Evolutionary conservation across 2,329 filamentous ascomycete genomes (phyloP), one percentile per base, ranked within the genome.

Genomic region (Monilinia fructicola): DNA sequence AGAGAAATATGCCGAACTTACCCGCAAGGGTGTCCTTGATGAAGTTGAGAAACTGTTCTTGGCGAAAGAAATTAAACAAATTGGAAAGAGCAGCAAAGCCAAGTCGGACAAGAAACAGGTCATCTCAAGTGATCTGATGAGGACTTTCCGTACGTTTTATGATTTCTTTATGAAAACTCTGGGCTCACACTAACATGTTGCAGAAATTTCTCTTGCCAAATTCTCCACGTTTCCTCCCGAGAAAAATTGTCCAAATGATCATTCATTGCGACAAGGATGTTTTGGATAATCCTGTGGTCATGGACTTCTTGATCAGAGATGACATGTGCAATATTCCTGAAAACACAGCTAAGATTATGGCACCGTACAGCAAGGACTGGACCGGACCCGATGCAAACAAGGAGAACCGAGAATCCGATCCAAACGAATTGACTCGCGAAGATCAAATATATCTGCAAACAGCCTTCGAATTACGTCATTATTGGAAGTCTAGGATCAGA

Each of bases 41-140:
- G 95, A 98, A 79, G 94, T 99, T 65, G 95, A 99, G 80, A 96
- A 96, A 78, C 83, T 98, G 52, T 99, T 99, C 81, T 87, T 96
- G 85, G 94, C 95, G 64, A 98, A 97, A 80, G 95, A 99, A 78
- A 94, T 93, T 79, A 97, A 96, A 81, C 86, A 89, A 71, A 82
- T 98, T 74, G 92, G 92, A 70, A 85, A 86, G 73, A 85, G 86
- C 70, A 77, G 79, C 65, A 78, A 80, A 31, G 86, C 87, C 73
- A 92, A 92, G 79, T 93, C 93, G 80, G 94, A 97, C 77, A 98
- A 98, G 87, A 98, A 97, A 81, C 93, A 97, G 78, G 88, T 99
- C 78, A 97, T 99, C 75, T 93, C 91, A 58, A 89, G 88, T 71
- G 94, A 98, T 78, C 82, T 98, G 75, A 90, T 91, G 74, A 94